phyloP scores from a whole-genome alignment of 768 basidiomycete species.

The Xanthoconium purpureum region DNA sequence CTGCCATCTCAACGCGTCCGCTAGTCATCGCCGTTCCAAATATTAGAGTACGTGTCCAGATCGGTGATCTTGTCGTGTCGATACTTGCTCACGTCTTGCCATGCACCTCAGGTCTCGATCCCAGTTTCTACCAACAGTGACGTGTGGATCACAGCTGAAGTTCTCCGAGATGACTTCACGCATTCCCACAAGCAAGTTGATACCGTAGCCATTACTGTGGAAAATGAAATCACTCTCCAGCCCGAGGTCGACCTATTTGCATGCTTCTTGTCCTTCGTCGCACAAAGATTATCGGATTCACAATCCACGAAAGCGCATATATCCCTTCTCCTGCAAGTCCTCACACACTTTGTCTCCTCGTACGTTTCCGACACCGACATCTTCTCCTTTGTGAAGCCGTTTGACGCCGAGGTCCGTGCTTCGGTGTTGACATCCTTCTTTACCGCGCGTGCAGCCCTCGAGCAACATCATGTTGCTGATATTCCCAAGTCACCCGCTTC shows the following conservation, averaged over 20 bases:
- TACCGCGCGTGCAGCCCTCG: slow-evolving; percentile 66
- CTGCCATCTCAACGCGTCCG: slow-evolving; percentile 36
- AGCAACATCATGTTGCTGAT: slow-evolving; percentile 48
- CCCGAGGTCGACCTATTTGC: slow-evolving; percentile 76
- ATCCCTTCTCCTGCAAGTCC: slow-evolving; percentile 68
- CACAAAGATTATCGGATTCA: slow-evolving; percentile 56
- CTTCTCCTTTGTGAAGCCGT: slow-evolving; percentile 74
- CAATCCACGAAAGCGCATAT: slow-evolving; percentile 52
- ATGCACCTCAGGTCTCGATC: slow-evolving; percentile 63
- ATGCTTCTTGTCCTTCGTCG: slow-evolving; percentile 77
- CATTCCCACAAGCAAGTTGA: slow-evolving; percentile 60
- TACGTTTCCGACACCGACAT: slow-evolving; percentile 75
- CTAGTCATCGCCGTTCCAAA: slow-evolving; percentile 32
- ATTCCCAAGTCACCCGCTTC: slow-evolving; percentile 62
- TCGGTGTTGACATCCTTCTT: slow-evolving; percentile 78
- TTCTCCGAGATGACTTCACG: slow-evolving; percentile 84
- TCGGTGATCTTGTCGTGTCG: slow-evolving; percentile 5
- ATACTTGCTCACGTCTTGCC: slow-evolving; percentile 1
- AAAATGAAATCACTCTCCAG: slow-evolving; percentile 55
- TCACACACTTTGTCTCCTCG: slow-evolving; percentile 73
- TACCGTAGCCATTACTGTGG: slow-evolving; percentile 49
- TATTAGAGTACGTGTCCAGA: slow-evolving; percentile 33
- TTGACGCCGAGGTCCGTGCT: slow-evolving; percentile 73
- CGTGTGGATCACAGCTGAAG: slow-evolving; percentile 91
- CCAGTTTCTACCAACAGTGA: slow-evolving; percentile 78